Evolutionary conservation across 768 basidiomycete species (phyloP).

Genomic region (Xanthoconium stramineum): DNA sequence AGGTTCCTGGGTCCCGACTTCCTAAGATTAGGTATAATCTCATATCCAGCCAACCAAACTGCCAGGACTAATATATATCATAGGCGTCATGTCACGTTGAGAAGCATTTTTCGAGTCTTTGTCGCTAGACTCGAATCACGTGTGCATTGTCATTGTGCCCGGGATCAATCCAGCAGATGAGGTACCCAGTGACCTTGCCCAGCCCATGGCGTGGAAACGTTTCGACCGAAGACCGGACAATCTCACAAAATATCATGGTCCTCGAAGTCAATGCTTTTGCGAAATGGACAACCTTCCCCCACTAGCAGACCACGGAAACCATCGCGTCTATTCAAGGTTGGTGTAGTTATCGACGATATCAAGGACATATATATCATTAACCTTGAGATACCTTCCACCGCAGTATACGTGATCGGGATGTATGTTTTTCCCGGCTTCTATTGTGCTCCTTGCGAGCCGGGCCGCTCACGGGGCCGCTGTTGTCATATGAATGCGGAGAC

Average conservation of each 20-base stretch:
- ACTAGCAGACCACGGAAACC: not conserved
- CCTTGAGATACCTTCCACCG: not conserved
- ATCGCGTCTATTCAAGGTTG: not conserved
- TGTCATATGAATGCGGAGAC: slow-evolving; percentile 4
- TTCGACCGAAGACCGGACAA: not conserved
- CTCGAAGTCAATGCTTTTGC: not conserved
- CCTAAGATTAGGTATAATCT: not conserved
- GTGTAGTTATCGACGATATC: not conserved
- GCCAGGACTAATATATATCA: not conserved
- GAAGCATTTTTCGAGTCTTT: not conserved
- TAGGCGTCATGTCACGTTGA: not conserved
- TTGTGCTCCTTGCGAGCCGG: not conserved
- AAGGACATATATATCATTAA: not conserved
- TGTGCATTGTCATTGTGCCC: not conserved
- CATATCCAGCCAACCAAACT: not conserved
- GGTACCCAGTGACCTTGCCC: not conserved
- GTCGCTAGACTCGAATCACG: not conserved
- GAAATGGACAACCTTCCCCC: not conserved
- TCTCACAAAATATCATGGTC: not conserved
- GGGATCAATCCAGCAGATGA: not conserved
- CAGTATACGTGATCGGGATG: not conserved
- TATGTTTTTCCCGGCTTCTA: not conserved
- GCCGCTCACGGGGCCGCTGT: not conserved
- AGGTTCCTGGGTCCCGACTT: too few relatives aligned
- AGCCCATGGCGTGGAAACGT: not conserved